A percentile compares a stretch with the other conserved stretches of the same genome.
Conservation (phyloP, 108 stramenopile species). For the Parietichytrium sp. region DNA sequence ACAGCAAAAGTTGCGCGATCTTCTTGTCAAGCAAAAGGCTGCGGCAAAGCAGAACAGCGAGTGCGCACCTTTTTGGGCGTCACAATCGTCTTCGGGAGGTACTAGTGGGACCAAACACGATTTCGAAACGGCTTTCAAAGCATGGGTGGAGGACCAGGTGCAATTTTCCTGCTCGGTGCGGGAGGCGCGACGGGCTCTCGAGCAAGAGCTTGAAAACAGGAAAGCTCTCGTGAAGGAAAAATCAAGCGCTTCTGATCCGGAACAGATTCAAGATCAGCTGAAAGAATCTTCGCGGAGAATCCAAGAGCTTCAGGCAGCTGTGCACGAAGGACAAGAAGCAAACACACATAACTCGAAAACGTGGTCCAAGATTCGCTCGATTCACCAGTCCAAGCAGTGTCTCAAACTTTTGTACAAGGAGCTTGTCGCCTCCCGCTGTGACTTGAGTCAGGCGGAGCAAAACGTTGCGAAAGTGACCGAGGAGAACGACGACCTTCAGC, state of each 20-base stretch:
- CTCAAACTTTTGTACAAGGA: constrained; percentile 3
- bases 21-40: constrained; percentile 22
- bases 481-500: constrained; percentile 1
- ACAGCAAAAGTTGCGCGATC: background rate
- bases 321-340: background rate
- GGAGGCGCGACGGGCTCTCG: background rate
- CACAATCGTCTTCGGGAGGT: too few species aligned
- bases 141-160: constrained; percentile 11
- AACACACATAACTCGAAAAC: background rate
- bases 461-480: background rate
- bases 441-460: too few species aligned
- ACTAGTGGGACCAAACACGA: background rate
- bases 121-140: constrained; percentile 9
- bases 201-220: background rate
- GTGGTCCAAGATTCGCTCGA: background rate
- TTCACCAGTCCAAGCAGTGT: constrained; percentile 10
- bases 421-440: background rate
- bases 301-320: background rate
- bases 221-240: background rate
- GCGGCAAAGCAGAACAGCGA: background rate
- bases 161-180: background rate
- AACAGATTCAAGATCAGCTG: background rate
- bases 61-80: too few species aligned
- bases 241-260: background rate
- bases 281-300: background rate